Evolutionary conservation across 2,329 filamentous ascomycete species (phyloP).

Genomic region (Colletotrichum sidae): DNA sequence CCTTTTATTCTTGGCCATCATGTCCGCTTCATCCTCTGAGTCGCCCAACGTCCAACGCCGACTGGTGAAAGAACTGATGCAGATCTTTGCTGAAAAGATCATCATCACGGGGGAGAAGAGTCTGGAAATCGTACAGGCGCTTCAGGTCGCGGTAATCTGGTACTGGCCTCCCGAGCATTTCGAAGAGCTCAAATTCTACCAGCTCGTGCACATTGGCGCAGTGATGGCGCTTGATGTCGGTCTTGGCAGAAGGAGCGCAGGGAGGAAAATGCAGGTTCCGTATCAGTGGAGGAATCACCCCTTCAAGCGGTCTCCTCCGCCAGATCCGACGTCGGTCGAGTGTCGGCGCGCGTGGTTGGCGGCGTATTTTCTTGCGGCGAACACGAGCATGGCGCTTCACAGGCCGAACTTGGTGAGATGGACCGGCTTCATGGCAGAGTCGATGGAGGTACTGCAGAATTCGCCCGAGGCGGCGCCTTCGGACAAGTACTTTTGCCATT

Average conservation of each 20-base stretch:
- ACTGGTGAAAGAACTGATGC: constrained; percentile 77
- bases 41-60: constrained; percentile 66
- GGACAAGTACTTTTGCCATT: constrained; percentile 68
- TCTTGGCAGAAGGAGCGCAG: constrained; percentile 66
- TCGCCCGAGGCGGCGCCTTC: constrained; percentile 66
- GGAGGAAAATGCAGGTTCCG: constrained; percentile 29
- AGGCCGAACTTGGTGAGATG: constrained; percentile 71
- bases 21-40: constrained; percentile 73
- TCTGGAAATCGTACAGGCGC: constrained; percentile 83
- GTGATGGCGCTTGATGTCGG: constrained; percentile 88
- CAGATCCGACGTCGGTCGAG: constrained; percentile 66
- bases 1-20: constrained; percentile 76
- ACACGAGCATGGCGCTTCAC: constrained; percentile 71
- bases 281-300: constrained; percentile 55
- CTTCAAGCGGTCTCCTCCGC: constrained; percentile 54
- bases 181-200: constrained; percentile 91
- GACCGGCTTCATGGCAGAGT: constrained; percentile 71
- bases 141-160: constrained; percentile 83
- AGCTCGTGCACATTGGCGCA: constrained; percentile 83
- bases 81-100: constrained; percentile 78
- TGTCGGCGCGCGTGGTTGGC: constrained; percentile 68
- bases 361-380: constrained; percentile 69
- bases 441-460: constrained; percentile 65
- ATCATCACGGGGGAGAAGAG: constrained; percentile 83
- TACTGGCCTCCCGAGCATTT: constrained; percentile 86